A percentile compares a stretch with the other conserved stretches of the same genome.
Evolutionary conservation across 495 filamentous ascomycete genomes (phyloP).

Genomic region (Aspergillus ostianus): DNA sequence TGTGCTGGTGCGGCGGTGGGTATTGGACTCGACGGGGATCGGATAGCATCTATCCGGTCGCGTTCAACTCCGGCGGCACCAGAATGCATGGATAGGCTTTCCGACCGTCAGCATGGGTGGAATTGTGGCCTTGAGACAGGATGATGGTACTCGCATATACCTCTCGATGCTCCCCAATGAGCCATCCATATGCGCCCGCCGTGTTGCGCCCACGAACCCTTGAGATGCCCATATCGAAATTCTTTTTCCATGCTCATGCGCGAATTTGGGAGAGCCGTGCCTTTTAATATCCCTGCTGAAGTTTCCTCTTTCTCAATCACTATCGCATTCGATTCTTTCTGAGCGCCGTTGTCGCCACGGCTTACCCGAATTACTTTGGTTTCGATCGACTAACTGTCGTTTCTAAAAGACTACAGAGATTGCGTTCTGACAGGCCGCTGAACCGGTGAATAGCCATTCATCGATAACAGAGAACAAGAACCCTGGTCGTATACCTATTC

Average conservation of each 20-base stretch:
- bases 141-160: not conserved
- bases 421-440: not conserved
- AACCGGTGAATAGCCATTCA: not conserved
- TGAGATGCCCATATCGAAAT: not conserved
- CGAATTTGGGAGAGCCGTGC: slow-evolving; percentile 4
- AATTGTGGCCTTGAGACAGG: not conserved
- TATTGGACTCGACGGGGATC: slow-evolving; percentile 5
- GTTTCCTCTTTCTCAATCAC: not conserved
- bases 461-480: not conserved
- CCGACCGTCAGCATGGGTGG: not conserved
- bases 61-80: slow-evolving; percentile 11
- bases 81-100: not conserved
- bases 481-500: not conserved
- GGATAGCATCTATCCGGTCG: slow-evolving; percentile 20
- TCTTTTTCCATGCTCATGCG: slow-evolving; percentile 1
- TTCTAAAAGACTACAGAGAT: slow-evolving; percentile 1
- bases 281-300: not conserved
- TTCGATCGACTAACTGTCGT: not conserved
- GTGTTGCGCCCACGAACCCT: not conserved
- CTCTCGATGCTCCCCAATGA: not conserved
- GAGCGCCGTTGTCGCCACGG: not conserved
- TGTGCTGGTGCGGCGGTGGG: slow-evolving; percentile 9
- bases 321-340: not conserved
- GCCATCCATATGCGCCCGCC: not conserved
- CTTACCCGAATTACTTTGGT: not conserved